These are phyloP conservation scores for Caloboletus inedulis DNA, from an alignment of 1,284 basidiomycete species.

Conservation along the genomic window DNA sequence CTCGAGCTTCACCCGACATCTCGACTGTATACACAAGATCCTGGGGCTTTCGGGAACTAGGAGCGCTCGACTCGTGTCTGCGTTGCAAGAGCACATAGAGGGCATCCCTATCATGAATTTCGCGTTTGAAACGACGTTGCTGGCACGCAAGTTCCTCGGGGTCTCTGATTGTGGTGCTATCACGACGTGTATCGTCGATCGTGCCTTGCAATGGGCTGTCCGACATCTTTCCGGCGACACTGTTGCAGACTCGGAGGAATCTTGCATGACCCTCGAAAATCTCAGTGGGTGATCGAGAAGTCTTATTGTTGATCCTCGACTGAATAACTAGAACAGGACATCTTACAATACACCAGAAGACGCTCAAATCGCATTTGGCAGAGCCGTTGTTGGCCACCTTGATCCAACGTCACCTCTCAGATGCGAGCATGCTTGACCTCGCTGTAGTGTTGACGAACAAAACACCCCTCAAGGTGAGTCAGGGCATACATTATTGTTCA, in stretches of 20 bases:
- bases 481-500: background rate
- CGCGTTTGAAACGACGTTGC: constrained; percentile 27
- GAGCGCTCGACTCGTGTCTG: constrained; percentile 11
- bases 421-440: constrained; percentile 47
- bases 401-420: constrained; percentile 57
- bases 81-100: constrained; percentile 19
- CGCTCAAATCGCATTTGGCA: constrained; percentile 57
- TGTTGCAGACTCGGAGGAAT: constrained; percentile 16
- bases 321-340: constrained; percentile 22
- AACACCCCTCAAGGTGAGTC: constrained; percentile 57
- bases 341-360: constrained; percentile 30
- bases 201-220: constrained; percentile 50
- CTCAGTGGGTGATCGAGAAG: constrained; percentile 37
- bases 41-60: constrained; percentile 16
- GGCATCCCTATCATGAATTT: constrained; percentile 15
- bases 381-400: constrained; percentile 74
- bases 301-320: background rate
- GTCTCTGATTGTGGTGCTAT: constrained; percentile 28
- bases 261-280: constrained; percentile 27
- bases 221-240: constrained; percentile 37
- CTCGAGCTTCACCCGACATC: background rate
- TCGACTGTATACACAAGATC: constrained; percentile 23
- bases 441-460: constrained; percentile 42
- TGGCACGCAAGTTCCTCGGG: constrained; percentile 27
- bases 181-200: constrained; percentile 39